phyloP scores from a whole-genome alignment of 768 basidiomycete genomes.

The Amylocystis lapponica region DNA sequence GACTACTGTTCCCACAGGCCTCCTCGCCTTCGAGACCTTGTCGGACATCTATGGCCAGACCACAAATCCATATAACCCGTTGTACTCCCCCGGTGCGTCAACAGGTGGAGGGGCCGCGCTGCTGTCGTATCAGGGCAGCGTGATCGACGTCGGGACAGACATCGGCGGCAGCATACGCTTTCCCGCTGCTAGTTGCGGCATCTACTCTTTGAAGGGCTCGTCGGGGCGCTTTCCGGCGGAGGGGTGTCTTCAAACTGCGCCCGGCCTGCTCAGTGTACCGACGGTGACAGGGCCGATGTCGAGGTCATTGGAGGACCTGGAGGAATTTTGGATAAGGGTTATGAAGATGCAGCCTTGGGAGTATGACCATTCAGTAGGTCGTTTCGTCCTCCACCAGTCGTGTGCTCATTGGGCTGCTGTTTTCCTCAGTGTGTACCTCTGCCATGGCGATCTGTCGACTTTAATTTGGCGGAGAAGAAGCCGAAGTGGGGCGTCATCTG shows the following conservation, averaged over 20 bases:
- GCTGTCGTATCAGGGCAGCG: conserved; percentile 37
- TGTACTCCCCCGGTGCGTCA: conserved; percentile 39
- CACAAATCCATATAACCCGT: conserved; percentile 41
- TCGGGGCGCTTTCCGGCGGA: conserved; percentile 32
- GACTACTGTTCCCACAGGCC: conserved; percentile 39
- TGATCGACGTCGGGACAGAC: conserved; percentile 44
- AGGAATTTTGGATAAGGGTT: conserved; percentile 38
- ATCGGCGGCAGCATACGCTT: conserved; percentile 45
- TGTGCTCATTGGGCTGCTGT: not conserved
- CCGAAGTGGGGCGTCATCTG: conserved; percentile 36
- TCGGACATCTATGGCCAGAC: conserved; percentile 44
- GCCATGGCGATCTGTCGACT: conserved; percentile 34
- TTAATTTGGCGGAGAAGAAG: conserved; percentile 23
- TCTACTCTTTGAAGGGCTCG: conserved; percentile 38
- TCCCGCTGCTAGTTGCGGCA: conserved; percentile 42
- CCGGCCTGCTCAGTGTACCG: conserved; percentile 35
- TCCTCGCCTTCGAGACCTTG: conserved; percentile 33
- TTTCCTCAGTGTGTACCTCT: conserved; percentile 34
- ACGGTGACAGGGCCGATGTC: conserved; percentile 36
- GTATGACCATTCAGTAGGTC: conserved; percentile 36
- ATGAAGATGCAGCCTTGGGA: conserved; percentile 37
- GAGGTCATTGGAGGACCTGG: conserved; percentile 35
- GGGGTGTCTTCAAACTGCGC: conserved; percentile 26
- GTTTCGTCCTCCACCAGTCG: not conserved
- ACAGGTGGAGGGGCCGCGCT: conserved; percentile 48